Evolutionary conservation across 306 rosid species (phyloP).

Genomic region (Corylus americana): DNA sequence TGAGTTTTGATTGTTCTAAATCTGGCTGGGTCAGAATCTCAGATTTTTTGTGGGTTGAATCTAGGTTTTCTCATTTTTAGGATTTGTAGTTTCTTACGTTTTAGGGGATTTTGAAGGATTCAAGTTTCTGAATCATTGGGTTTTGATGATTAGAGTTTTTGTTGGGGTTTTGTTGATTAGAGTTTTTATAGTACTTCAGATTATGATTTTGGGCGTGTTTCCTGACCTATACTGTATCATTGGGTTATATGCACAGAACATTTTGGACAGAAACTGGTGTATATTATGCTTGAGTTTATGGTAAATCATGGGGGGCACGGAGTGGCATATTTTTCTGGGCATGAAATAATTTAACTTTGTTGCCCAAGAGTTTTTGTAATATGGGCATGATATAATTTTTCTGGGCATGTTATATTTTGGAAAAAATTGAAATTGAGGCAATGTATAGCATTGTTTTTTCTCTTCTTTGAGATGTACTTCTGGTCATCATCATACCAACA

Average conservation of each 20-base stretch:
- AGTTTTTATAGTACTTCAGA: background rate
- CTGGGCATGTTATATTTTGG: no score
- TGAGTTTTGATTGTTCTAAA: no score
- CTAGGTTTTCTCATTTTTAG: no score
- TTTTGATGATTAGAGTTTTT: no score
- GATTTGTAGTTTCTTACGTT: no score
- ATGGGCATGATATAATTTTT: no score
- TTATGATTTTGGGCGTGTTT: background rate
- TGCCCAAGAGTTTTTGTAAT: background rate
- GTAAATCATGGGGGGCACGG: background rate
- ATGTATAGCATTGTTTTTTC: slow-evolving; percentile 62
- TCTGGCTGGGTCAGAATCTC: no score
- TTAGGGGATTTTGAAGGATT: no score
- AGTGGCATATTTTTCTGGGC: background rate
- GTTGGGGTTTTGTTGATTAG: background rate
- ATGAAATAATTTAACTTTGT: background rate
- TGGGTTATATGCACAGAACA: background rate
- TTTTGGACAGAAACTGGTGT: background rate
- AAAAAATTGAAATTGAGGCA: no score
- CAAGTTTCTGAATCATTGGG: no score
- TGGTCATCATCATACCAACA: slow-evolving; percentile 74
- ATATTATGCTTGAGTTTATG: background rate
- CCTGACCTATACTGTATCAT: background rate
- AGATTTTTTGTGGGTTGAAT: no score
- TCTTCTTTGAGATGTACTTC: slow-evolving; percentile 99